Evolutionary conservation across 2,329 filamentous ascomycete species (phyloP).

Genomic region (Pseudogymnoascus pannorum): DNA sequence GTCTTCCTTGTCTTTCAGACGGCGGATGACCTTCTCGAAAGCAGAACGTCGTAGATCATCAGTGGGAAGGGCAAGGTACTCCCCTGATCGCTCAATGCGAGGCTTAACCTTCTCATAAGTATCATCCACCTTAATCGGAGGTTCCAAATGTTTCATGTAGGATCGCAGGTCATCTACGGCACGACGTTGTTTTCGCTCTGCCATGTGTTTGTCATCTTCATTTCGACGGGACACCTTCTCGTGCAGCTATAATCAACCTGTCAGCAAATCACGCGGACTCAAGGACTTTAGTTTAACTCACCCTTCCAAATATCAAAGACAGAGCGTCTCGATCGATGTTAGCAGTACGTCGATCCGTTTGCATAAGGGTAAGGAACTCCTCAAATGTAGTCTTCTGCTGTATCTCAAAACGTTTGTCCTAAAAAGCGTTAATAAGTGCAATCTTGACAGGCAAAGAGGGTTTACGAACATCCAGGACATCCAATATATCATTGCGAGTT

Average conservation of each 20-base stretch:
- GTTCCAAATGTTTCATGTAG: conserved; percentile 82
- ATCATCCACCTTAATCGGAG: conserved; percentile 68
- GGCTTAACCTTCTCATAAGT: conserved; percentile 83
- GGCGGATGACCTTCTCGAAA: conserved; percentile 87
- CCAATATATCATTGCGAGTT: conserved; percentile 74
- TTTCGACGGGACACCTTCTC: conserved; percentile 77
- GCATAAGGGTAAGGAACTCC: conserved; percentile 77
- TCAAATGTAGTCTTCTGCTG: conserved; percentile 79
- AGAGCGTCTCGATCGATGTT: conserved; percentile 76
- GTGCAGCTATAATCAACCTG: conserved; percentile 49
- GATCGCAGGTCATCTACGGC: conserved; percentile 79
- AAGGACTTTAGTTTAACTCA: conserved; percentile 32
- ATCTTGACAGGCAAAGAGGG: not conserved
- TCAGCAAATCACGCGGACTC: conserved; percentile 20
- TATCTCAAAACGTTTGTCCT: conserved; percentile 91
- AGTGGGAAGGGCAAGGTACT: conserved; percentile 74
- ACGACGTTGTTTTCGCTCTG: conserved; percentile 78
- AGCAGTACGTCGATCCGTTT: conserved; percentile 79
- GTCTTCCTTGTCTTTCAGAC: conserved; percentile 85
- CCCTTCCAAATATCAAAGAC: conserved; percentile 74
- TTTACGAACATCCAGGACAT: conserved; percentile 72
- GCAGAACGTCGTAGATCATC: conserved; percentile 77
- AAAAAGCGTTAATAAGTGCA: conserved; percentile 31
- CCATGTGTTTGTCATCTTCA: conserved; percentile 75
- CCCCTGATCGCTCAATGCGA: conserved; percentile 71